Base-by-base conservation (phyloP, 768 basidiomycete genomes). In the Megacollybia marginata region DNA sequence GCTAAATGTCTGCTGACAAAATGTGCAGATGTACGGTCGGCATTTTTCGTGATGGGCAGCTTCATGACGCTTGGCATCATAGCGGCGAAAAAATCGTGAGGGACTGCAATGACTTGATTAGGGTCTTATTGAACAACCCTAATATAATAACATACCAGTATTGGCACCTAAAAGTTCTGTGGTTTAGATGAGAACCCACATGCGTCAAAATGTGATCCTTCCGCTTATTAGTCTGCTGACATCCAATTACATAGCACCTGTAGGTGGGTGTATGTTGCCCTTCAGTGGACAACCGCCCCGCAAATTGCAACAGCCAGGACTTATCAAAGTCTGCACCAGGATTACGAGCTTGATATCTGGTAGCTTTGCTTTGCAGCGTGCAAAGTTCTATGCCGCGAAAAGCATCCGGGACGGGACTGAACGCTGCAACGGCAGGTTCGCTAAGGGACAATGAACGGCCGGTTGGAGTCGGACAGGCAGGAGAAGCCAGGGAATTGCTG, bases 1-100 rank as follows among this genome's bases (percentile, higher is more conserved):
- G 18, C 15, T 18, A 40, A 40, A 40, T 15, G 38, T 40, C 18
- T 40, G 13, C 18, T 18, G 2, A 40, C 38, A 40, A 13, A 5
- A 18, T 5, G 13, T 18, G 38, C 38, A 40, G 38, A 40, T 40
- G 38, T 40, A 18, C 2, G 13, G 15, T 18, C 13, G 15, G 38
- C 3, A 13, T 13, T 18, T 18, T 15, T 18, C 18, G 38, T 40
- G 38, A 15, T 40, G 13, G 15, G 38, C 38, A 28, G 6, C 23
- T 18, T 85, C 83, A 52, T 88, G 85, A 23, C 85, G 78, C 59
- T 85, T 86, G 67, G 82, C 85, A 60, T 88, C 85, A 57, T 88
- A 86, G 62, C 82, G 86, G 51, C 85, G 80, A 51, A 85, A 59
- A 66, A 87, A 88, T 11, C 79, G 70, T 51, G 81, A 70, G 2